A percentile compares a stretch with the other conserved stretches of the same genome.
Conservation (phyloP, 208 protist species). For the Trypanosoma lewisi region DNA sequence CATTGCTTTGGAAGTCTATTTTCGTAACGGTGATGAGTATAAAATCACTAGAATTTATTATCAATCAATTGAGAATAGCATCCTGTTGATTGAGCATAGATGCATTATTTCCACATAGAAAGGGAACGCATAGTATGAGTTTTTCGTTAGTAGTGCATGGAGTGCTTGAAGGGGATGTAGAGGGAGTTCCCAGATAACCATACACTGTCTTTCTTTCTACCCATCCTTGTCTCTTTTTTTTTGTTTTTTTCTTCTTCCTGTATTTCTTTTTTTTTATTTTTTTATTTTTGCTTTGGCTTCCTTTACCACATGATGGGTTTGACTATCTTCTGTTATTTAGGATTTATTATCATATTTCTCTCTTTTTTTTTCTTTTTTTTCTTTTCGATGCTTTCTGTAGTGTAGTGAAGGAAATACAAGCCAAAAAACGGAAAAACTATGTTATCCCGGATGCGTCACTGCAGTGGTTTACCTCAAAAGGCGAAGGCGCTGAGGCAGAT, state of each 20-base stretch:
- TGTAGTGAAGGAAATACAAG: too few relatives aligned
- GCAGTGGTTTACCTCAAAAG: constrained; percentile 28
- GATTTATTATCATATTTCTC: too few relatives aligned
- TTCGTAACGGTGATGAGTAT: too few relatives aligned
- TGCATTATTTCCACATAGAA: not conserved
- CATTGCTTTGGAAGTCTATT: not conserved
- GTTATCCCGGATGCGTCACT: constrained; percentile 25
- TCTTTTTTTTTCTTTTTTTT: constrained; percentile 11
- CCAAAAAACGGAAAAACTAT: not conserved
- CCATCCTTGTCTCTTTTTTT: not conserved
- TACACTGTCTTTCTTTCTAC: not conserved
- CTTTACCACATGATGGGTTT: too few relatives aligned
- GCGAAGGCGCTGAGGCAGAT: constrained; percentile 22
- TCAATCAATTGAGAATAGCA: too few relatives aligned
- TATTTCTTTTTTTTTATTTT: not conserved
- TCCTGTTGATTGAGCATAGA: constrained; percentile 12
- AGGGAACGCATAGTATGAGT: too few relatives aligned
- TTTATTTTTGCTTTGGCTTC: too few relatives aligned
- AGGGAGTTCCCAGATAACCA: too few relatives aligned
- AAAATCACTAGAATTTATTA: too few relatives aligned
- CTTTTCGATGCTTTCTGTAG: not conserved
- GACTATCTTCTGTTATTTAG: too few relatives aligned
- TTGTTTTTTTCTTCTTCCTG: not conserved
- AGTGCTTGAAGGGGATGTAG: too few relatives aligned
- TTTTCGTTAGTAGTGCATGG: too few relatives aligned